Evolutionary conservation across 1,284 basidiomycete species (phyloP).

Genomic region (Afroboletus lepidellus): DNA sequence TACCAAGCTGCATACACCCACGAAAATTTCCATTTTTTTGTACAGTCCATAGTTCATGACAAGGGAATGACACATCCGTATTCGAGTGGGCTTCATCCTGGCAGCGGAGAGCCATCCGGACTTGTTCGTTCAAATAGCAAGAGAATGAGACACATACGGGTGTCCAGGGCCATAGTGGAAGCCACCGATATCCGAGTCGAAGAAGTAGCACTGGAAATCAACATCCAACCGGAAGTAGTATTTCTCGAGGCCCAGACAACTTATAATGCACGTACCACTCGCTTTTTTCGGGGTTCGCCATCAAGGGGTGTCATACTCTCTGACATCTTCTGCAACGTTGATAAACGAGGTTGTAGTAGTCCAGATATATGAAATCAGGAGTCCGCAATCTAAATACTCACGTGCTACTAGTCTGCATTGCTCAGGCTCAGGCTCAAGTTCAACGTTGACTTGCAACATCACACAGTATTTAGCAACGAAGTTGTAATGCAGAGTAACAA

Average conservation of each 20-base stretch:
- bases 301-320: constrained; percentile 65
- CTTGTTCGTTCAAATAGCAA: background rate
- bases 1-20: constrained; percentile 47
- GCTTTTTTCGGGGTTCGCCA: constrained; percentile 77
- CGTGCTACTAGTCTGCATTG: constrained; percentile 18
- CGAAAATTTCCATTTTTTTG: constrained; percentile 97
- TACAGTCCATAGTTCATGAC: constrained; percentile 99
- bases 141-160: constrained; percentile 48
- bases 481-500: background rate
- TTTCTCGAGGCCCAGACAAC: constrained; percentile 1
- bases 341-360: background rate
- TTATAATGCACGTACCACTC: constrained; percentile 63
- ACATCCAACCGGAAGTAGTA: constrained; percentile 6
- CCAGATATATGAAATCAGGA: constrained; percentile 1
- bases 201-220: constrained; percentile 85
- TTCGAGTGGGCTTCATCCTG: constrained; percentile 95
- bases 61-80: constrained; percentile 98
- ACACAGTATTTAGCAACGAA: background rate
- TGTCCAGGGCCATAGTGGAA: constrained; percentile 98
- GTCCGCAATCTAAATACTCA: constrained; percentile 9
- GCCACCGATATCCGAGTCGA: constrained; percentile 97
- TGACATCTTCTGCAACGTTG: constrained; percentile 36
- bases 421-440: background rate
- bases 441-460: background rate
- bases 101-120: constrained; percentile 5